Evolutionary conservation across 306 rosid species (phyloP).

Genomic region (Cicer bijugum): DNA sequence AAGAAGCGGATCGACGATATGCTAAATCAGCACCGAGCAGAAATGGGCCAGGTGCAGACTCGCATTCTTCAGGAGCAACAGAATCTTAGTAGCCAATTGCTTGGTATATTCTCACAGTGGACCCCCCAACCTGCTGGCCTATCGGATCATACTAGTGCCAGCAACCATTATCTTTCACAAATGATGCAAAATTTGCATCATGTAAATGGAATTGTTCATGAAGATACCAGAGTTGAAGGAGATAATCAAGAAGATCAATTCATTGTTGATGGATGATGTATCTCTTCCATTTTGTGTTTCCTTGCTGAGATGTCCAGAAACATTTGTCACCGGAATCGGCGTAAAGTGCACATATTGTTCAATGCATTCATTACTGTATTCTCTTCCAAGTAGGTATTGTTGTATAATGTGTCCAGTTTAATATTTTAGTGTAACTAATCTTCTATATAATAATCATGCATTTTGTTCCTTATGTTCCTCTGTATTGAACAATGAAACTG

Average conservation of each 20-base stretch:
- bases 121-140: conserved; percentile 78
- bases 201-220: conserved; percentile 82
- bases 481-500: conserved; percentile 39
- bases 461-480: conserved; percentile 37
- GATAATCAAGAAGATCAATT: conserved; percentile 95
- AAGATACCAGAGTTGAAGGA: conserved; percentile 83
- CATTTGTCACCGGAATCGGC: conserved; percentile 44
- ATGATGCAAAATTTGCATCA: conserved; percentile 98
- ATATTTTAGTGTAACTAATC: conserved; percentile 56
- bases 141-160: conserved; percentile 87
- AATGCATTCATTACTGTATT: conserved; percentile 54
- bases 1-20: conserved; percentile 82
- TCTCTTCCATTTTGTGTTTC: conserved; percentile 42
- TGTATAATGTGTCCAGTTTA: conserved; percentile 55
- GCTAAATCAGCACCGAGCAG: conserved; percentile 78
- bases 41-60: conserved; percentile 86
- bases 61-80: conserved; percentile 93
- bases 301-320: conserved; percentile 41
- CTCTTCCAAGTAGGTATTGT: conserved; percentile 50
- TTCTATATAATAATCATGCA: conserved; percentile 47
- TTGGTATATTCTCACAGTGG: conserved; percentile 93
- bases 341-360: conserved; percentile 59
- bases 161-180: conserved; percentile 88
- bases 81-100: conserved; percentile 74
- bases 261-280: conserved; percentile 77